A percentile compares a stretch with the other conserved stretches of the same genome.
phyloP scores from a whole-genome alignment of 2,329 filamentous ascomycete genomes.

The Xylariaceae sp. region DNA sequence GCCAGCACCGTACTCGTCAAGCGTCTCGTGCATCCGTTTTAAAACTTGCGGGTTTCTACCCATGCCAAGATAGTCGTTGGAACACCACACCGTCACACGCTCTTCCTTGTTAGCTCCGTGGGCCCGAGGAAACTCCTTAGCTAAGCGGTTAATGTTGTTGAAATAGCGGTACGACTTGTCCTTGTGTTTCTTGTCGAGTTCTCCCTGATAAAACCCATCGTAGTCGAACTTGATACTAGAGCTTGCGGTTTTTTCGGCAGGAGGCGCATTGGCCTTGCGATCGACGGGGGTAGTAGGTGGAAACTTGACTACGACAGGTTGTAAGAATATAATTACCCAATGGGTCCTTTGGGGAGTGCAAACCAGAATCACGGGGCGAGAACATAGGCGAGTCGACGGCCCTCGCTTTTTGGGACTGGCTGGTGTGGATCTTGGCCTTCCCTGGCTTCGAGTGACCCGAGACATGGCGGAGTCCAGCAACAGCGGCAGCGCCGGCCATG shows the following conservation, averaged over 20 bases:
- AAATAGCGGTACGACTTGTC: slow-evolving; percentile 99
- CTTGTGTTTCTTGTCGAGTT: slow-evolving; percentile 98
- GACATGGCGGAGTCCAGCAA: slow-evolving; percentile 55
- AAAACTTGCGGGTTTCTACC: slow-evolving; percentile 86
- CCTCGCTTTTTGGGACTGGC: slow-evolving; percentile 74
- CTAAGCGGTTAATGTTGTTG: slow-evolving; percentile 99
- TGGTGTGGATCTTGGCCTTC: slow-evolving; percentile 82
- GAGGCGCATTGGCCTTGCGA: slow-evolving; percentile 34
- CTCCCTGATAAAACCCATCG: slow-evolving; percentile 80
- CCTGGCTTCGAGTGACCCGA: slow-evolving; percentile 54
- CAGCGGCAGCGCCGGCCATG: slow-evolving; percentile 45
- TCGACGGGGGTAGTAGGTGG: slow-evolving; percentile 38
- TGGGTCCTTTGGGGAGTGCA: slow-evolving; percentile 19
- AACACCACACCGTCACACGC: slow-evolving; percentile 96
- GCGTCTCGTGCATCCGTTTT: slow-evolving; percentile 88
- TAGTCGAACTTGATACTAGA: slow-evolving; percentile 77
- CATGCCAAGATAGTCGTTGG: slow-evolving; percentile 99
- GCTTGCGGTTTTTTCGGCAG: slow-evolving; percentile 31
- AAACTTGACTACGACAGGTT: slow-evolving; percentile 36
- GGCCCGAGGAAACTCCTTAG: slow-evolving; percentile 92
- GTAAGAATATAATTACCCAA: slow-evolving; percentile 21
- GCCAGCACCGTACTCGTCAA: slow-evolving; percentile 93
- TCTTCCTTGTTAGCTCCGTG: slow-evolving; percentile 85
- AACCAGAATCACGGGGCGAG: slow-evolving; percentile 54
- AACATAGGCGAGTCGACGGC: slow-evolving; percentile 66